phyloP scores from a whole-genome alignment of 2,329 filamentous ascomycete genomes.

The Fusarium poae region DNA sequence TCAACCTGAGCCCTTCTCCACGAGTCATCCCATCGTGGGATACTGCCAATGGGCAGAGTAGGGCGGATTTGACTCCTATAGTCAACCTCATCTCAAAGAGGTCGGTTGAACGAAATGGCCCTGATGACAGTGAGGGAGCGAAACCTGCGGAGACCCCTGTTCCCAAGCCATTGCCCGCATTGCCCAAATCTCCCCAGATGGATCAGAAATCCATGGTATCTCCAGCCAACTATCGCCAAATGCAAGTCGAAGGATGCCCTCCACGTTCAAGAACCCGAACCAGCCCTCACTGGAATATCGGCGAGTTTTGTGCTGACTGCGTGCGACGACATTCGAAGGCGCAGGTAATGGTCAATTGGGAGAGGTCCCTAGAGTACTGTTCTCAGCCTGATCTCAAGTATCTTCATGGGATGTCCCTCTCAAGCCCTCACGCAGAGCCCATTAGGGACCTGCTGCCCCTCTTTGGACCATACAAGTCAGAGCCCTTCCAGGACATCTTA shows the following conservation, averaged over 20 bases:
- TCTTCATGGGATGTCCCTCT: constrained; percentile 80
- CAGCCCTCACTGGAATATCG: constrained; percentile 72
- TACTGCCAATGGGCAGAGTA: constrained; percentile 57
- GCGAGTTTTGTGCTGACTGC: constrained; percentile 74
- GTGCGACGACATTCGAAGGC: constrained; percentile 73
- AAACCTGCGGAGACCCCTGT: constrained; percentile 18
- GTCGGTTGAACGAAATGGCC: constrained; percentile 26
- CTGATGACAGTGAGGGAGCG: background rate
- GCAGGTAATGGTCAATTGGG: constrained; percentile 76
- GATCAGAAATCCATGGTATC: constrained; percentile 30
- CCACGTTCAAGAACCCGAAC: constrained; percentile 70
- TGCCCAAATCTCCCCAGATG: constrained; percentile 11
- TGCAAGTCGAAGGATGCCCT: constrained; percentile 68
- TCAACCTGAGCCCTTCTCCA: constrained; percentile 73
- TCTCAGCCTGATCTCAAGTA: constrained; percentile 81
- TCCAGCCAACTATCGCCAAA: constrained; percentile 55
- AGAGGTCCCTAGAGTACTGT: constrained; percentile 74
- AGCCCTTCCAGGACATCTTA: constrained; percentile 81
- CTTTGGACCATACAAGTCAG: constrained; percentile 80
- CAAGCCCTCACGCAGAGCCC: constrained; percentile 71
- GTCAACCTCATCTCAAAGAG: constrained; percentile 50
- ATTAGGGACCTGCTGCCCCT: constrained; percentile 77
- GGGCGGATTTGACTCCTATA: constrained; percentile 48
- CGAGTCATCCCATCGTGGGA: constrained; percentile 69
- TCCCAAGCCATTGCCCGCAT: constrained; percentile 3